Percentiles rank a stretch among this genome's conserved stretches.
These are phyloP conservation scores for Nepenthes alata DNA, from an alignment of 179 eudicot species.

Conservation along the genomic window DNA sequence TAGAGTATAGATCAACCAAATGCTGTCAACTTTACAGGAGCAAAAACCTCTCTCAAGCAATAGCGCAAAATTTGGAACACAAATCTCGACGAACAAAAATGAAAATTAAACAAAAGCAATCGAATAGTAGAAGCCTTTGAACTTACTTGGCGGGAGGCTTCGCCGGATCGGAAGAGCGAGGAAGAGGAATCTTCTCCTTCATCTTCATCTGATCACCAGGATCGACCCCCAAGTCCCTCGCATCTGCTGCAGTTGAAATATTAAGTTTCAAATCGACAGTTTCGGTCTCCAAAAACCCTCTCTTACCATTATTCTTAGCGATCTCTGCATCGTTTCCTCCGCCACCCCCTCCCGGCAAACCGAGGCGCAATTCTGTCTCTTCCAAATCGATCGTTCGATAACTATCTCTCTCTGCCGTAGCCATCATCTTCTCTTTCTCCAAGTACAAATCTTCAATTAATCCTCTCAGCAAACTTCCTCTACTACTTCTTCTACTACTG, in stretches of 20 bases:
- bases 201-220: conserved; percentile 20
- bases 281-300: conserved; percentile 54
- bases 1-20: no score
- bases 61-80: no score
- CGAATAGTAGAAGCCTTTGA: background rate
- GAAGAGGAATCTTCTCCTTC: conserved; percentile 16
- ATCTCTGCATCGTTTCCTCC: conserved; percentile 15
- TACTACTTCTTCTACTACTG: background rate
- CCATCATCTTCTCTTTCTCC: conserved; percentile 3
- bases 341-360: conserved; percentile 44
- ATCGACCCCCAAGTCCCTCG: conserved; percentile 5
- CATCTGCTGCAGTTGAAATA: conserved; percentile 17
- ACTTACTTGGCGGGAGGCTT: conserved; percentile 83
- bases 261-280: conserved; percentile 57
- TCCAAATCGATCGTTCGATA: conserved; percentile 22
- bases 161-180: conserved; percentile 26
- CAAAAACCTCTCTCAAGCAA: no score
- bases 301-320: conserved; percentile 32
- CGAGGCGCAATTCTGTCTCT: conserved; percentile 76
- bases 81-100: no score
- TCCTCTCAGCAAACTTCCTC: background rate
- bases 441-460: background rate
- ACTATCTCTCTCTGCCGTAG: conserved; percentile 9
- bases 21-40: no score
- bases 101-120: background rate